Percentiles rank a stretch among this genome's conserved stretches.
phyloP scores from a whole-genome alignment of 108 stramenopile genomes.

The Thalassiosira profunda region DNA sequence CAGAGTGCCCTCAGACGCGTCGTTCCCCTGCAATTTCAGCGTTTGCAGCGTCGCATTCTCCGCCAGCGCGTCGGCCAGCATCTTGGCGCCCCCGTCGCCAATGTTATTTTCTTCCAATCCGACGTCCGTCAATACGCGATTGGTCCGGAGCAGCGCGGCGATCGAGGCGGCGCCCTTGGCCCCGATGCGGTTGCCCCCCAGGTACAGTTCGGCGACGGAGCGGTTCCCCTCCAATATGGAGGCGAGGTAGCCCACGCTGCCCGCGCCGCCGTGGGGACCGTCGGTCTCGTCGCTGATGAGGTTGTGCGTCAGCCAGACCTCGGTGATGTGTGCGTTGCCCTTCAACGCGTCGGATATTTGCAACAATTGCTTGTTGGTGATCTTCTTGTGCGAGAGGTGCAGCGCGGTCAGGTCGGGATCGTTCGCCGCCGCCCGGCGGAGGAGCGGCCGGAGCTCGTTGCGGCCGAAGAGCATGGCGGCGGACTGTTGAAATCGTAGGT shows the following conservation, averaged over 20 bases:
- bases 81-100: constrained; percentile 42
- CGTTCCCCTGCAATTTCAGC: constrained; percentile 43
- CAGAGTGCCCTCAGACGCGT: too few species aligned
- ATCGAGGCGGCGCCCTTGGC: constrained; percentile 41
- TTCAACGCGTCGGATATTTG: constrained; percentile 37
- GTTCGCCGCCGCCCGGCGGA: too few species aligned
- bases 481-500: too few species aligned
- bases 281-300: constrained; percentile 40
- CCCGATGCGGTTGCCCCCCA: constrained; percentile 46
- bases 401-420: too few species aligned
- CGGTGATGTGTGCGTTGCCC: constrained; percentile 36
- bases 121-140: constrained; percentile 29
- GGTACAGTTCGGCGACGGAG: constrained; percentile 36
- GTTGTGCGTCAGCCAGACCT: constrained; percentile 45
- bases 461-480: too few species aligned
- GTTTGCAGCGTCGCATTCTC: constrained; percentile 41
- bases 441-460: too few species aligned
- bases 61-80: constrained; percentile 42
- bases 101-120: constrained; percentile 45
- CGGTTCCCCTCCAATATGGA: constrained; percentile 42
- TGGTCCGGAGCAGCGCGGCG: constrained; percentile 36
- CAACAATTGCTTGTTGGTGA: too few species aligned
- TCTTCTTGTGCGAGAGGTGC: too few species aligned
- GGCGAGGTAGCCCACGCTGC: constrained; percentile 32
- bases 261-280: too few species aligned